phyloP scores from a whole-genome alignment of 805 yeast genomes.

The Yarrowia divulgata region DNA sequence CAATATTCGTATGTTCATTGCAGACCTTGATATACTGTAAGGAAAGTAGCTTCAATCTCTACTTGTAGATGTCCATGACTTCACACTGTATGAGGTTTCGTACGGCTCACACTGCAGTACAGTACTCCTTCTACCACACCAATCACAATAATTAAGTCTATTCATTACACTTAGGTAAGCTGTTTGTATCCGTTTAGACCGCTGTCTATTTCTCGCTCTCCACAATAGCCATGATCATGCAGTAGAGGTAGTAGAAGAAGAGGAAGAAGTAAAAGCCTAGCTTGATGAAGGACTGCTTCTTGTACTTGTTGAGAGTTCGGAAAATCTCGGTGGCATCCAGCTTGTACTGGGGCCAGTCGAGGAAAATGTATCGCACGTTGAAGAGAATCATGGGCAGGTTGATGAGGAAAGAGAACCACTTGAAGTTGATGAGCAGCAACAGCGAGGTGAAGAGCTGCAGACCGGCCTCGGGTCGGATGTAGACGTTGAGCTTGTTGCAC shows the following conservation, averaged over 20 bases:
- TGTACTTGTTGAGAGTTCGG: constrained; percentile 89
- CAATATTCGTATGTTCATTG: no score
- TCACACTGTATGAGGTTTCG: no score
- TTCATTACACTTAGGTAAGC: constrained; percentile 23
- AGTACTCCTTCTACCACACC: no score
- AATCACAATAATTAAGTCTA: constrained; percentile 28
- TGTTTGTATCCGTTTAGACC: neutral
- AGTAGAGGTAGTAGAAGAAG: constrained; percentile 94
- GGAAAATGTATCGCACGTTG: constrained; percentile 73
- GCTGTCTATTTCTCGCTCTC: constrained; percentile 58
- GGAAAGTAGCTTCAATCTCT: no score
- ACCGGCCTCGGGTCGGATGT: constrained; percentile 88
- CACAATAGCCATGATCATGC: constrained; percentile 93
- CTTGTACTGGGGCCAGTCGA: constrained; percentile 73
- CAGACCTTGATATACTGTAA: no score
- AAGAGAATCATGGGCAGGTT: constrained; percentile 85
- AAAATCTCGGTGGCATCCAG: constrained; percentile 98
- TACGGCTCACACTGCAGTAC: no score
- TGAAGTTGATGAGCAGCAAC: constrained; percentile 82
- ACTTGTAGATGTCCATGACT: no score
- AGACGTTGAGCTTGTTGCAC: constrained; percentile 85
- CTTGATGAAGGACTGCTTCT: constrained; percentile 88
- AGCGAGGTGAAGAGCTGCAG: constrained; percentile 70
- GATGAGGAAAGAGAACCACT: constrained; percentile 88
- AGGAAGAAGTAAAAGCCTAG: constrained; percentile 87